These are phyloP conservation scores for Gracilaria domingensis DNA, from an alignment of 23 red algal species.

Conservation along the genomic window DNA sequence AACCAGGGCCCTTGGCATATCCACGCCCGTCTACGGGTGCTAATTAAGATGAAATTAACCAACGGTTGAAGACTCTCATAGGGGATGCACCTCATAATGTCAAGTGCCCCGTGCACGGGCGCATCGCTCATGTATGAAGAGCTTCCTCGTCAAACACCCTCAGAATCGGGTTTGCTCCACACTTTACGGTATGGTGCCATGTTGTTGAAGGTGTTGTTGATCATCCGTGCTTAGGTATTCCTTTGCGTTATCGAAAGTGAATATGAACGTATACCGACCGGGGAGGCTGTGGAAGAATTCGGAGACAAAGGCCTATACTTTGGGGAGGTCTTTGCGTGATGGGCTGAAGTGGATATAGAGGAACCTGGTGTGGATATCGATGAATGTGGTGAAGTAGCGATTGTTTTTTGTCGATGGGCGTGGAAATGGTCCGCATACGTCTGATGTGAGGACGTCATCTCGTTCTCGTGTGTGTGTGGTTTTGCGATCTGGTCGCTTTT, in stretches of 20 bases:
- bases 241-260: constrained; percentile 14
- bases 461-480: neutral
- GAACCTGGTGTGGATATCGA: neutral
- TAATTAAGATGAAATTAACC: too few species aligned
- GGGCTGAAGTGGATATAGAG: neutral
- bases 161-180: too few species aligned
- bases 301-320: neutral
- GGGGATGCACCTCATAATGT: too few species aligned
- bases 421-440: neutral
- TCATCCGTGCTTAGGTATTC: neutral
- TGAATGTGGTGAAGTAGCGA: constrained; percentile 1
- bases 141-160: too few species aligned
- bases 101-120: too few species aligned
- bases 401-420: neutral
- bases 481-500: neutral
- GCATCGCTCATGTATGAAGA: too few species aligned
- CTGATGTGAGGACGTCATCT: neutral
- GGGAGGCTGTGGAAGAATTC: neutral
- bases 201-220: neutral
- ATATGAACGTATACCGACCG: neutral
- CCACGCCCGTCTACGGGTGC: too few species aligned
- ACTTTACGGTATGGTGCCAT: too few species aligned
- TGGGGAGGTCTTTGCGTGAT: neutral
- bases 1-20: too few species aligned
- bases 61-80: too few species aligned